Evolutionary conservation across 805 yeast genomes (phyloP).

Genomic region (Candida ponderosae): DNA sequence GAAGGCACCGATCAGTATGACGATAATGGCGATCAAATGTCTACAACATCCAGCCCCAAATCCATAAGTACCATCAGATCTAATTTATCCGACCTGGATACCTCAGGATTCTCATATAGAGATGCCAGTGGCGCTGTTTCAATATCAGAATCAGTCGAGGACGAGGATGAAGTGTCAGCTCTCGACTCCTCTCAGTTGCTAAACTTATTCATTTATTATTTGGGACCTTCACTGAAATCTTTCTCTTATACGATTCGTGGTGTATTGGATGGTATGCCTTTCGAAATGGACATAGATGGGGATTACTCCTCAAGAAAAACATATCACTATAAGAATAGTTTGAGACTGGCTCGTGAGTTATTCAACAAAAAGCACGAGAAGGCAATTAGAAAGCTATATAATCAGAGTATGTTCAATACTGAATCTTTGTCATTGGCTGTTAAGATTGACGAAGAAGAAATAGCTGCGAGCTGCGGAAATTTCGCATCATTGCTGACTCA

Average conservation of each 20-base stretch:
- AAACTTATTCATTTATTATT: constrained; percentile 54
- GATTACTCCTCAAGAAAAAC: constrained; percentile 30
- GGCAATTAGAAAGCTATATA: constrained; percentile 52
- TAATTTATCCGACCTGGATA: neutral
- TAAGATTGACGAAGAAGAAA: constrained; percentile 69
- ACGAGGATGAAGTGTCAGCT: constrained; percentile 11
- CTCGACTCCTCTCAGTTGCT: constrained; percentile 37
- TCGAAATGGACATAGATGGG: constrained; percentile 25
- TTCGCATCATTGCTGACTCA: constrained; percentile 60
- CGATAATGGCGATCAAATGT: neutral
- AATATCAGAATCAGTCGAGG: constrained; percentile 5
- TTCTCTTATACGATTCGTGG: constrained; percentile 56
- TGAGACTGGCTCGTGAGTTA: constrained; percentile 43
- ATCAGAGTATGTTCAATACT: constrained; percentile 15
- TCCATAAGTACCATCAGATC: constrained; percentile 2
- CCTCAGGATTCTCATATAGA: too few relatives aligned
- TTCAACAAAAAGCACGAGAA: constrained; percentile 48
- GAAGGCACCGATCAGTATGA: neutral
- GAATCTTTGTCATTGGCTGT: constrained; percentile 6
- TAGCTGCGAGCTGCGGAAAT: constrained; percentile 79
- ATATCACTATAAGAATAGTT: constrained; percentile 36
- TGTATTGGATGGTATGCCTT: constrained; percentile 53
- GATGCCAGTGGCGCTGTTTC: constrained; percentile 1
- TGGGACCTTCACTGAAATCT: constrained; percentile 69
- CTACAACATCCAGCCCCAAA: neutral